Conservation (phyloP, 148 eudicot genomes). For the Chenopodium berlandieri region DNA sequence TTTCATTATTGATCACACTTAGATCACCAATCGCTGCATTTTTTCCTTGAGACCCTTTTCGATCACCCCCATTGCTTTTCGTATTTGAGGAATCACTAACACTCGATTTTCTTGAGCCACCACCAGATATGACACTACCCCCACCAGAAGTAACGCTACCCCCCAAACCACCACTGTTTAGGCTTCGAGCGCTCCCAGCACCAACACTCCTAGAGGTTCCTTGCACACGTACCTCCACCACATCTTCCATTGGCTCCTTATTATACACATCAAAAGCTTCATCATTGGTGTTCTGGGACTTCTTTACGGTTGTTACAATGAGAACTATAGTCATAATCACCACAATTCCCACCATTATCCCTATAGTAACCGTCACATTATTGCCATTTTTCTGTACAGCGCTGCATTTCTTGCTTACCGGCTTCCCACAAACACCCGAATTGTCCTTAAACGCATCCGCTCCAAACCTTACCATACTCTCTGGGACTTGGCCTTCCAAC, state of each 20-base stretch:
- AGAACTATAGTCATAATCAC: constrained; percentile 27
- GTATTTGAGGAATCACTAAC: constrained; percentile 25
- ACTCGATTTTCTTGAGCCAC: constrained; percentile 25
- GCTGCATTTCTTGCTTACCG: constrained; percentile 34
- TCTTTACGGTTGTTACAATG: constrained; percentile 26
- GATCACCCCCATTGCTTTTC: constrained; percentile 25
- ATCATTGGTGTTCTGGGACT: constrained; percentile 27
- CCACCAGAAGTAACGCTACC: constrained; percentile 15
- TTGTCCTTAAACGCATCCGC: constrained; percentile 44
- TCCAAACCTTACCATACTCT: constrained; percentile 38
- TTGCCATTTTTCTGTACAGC: background rate
- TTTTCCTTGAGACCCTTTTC: constrained; percentile 32
- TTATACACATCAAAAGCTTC: constrained; percentile 23
- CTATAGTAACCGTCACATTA: constrained; percentile 14
- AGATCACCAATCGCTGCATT: constrained; percentile 39
- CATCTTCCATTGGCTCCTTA: constrained; percentile 37
- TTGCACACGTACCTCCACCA: constrained; percentile 42
- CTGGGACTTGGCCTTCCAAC: constrained; percentile 52
- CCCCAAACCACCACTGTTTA: constrained; percentile 1
- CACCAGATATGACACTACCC: constrained; percentile 16
- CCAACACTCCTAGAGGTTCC: constrained; percentile 23
- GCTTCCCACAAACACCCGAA: constrained; percentile 44
- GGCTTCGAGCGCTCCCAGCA: background rate
- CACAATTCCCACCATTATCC: constrained; percentile 35
- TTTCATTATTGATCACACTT: constrained; percentile 51